Evolutionary conservation across 202 grass and related monocot genomes (phyloP), one percentile per base, ranked within the genome.

Genomic region (Musa balbisiana): DNA sequence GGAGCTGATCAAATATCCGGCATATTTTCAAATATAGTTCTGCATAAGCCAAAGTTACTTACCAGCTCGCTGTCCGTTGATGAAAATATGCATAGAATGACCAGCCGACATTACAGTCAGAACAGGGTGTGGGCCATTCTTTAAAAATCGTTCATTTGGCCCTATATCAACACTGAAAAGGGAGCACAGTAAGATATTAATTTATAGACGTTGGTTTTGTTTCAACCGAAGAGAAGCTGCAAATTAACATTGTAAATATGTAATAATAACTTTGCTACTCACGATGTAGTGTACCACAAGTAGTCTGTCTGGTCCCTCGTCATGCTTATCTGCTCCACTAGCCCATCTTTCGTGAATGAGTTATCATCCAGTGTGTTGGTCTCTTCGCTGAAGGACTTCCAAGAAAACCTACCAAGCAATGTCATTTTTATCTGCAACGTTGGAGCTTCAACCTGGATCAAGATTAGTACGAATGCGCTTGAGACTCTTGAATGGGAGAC

Each of bases 261-360:
- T 52, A 75, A 50, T 77, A 52, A 33, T 64, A 51, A 73, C 72
- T 27, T 13, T 60, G 23, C 11, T 74, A 85, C 90, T 90, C 88
- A 96, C 92, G 76, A 85, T 83, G 90, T 96, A 51, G 92, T 96
- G 73, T 96, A 96, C 92, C 92, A 96, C 29, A 96, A 80, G 65
- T 96, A 96, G 59, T 96, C 92, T 33, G 90, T 88, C 80, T 25
- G 90, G 88, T 96, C 92, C 83, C 92, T 92, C 49, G 92, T 96
- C 62, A 96, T 73, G 74, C 90, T 96, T 80, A 96, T 85, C 60
- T 96, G 92, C 82, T 96, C 92, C 64, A 96, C 72, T 74, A 96
- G 84, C 23, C 92, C 92, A 73, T 86, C 74, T 53, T 85, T 78
- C 9, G 83, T 84, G 85, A 89, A 93, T 17, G 87, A 52, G 54